Conservation (phyloP, 176 grass and related monocot species). For the Aegilops bicornis region DNA sequence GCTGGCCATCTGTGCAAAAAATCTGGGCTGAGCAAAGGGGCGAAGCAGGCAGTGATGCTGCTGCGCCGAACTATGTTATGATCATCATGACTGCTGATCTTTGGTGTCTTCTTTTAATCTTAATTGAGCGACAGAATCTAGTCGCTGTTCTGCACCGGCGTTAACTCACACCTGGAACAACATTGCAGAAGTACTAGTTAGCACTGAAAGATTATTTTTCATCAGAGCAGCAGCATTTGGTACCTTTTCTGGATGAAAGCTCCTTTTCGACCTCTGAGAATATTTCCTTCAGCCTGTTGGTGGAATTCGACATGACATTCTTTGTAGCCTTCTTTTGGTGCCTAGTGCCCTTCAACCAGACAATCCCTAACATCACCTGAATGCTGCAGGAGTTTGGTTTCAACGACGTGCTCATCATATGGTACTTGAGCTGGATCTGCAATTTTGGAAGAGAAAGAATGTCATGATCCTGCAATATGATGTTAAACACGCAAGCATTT, state of each 20-base stretch:
- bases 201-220: background rate
- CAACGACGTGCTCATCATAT: constrained; percentile 57
- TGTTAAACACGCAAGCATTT: constrained; percentile 26
- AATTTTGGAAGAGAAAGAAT: constrained; percentile 23
- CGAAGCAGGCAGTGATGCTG: background rate
- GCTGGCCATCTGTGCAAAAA: constrained; percentile 23
- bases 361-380: constrained; percentile 69
- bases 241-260: constrained; percentile 53
- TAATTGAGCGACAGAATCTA: background rate
- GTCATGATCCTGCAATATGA: constrained; percentile 18
- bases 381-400: constrained; percentile 65
- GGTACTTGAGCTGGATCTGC: constrained; percentile 91
- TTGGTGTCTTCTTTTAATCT: constrained; percentile 28
- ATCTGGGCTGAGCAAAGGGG: background rate
- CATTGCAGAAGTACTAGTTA: constrained; percentile 25
- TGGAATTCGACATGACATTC: constrained; percentile 55
- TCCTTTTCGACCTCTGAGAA: constrained; percentile 73
- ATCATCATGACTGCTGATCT: background rate
- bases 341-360: constrained; percentile 77
- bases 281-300: constrained; percentile 64
- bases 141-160: background rate
- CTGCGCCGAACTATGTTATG: background rate
- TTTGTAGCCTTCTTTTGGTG: constrained; percentile 74
- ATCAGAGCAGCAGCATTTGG: background rate
- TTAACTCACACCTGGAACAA: constrained; percentile 35